Evolutionary conservation across 2,329 filamentous ascomycete species (phyloP).

Genomic region (Neonectria coccinea): DNA sequence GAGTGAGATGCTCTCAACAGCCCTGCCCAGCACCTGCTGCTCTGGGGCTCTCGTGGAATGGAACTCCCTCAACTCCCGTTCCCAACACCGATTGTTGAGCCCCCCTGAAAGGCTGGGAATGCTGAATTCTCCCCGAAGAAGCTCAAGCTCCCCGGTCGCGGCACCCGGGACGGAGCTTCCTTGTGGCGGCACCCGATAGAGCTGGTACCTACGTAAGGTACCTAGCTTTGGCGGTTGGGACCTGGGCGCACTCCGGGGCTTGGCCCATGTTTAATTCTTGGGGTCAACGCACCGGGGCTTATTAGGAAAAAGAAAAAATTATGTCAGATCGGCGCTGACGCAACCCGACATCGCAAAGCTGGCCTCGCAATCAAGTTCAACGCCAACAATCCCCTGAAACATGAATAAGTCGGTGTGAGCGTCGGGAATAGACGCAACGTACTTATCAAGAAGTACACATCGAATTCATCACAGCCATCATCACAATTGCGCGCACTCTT

Average conservation of each 20-base stretch:
- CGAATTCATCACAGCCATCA: neutral
- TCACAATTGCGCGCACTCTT: slow-evolving; percentile 1
- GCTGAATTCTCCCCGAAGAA: neutral
- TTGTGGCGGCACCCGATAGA: slow-evolving; percentile 2
- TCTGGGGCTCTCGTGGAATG: neutral
- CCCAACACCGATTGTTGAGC: slow-evolving; percentile 9
- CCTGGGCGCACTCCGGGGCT: neutral
- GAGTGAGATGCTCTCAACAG: slow-evolving; percentile 16
- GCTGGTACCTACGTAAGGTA: neutral
- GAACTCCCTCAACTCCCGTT: slow-evolving; percentile 4
- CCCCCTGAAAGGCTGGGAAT: neutral
- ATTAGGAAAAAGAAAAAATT: neutral
- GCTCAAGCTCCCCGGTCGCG: neutral
- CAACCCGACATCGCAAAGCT: slow-evolving; percentile 15
- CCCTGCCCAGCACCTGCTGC: slow-evolving; percentile 1
- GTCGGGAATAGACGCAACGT: neutral
- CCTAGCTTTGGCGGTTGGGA: slow-evolving; percentile 7
- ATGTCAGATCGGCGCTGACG: slow-evolving; percentile 19
- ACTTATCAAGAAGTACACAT: neutral
- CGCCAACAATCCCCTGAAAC: slow-evolving; percentile 6
- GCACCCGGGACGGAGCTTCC: neutral
- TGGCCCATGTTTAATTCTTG: slow-evolving; percentile 20
- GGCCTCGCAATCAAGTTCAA: neutral
- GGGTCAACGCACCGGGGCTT: slow-evolving; percentile 19
- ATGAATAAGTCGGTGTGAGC: neutral